These are phyloP conservation scores for Tuber borchii DNA, from an alignment of 495 filamentous ascomycete genomes.

Conservation along the genomic window DNA sequence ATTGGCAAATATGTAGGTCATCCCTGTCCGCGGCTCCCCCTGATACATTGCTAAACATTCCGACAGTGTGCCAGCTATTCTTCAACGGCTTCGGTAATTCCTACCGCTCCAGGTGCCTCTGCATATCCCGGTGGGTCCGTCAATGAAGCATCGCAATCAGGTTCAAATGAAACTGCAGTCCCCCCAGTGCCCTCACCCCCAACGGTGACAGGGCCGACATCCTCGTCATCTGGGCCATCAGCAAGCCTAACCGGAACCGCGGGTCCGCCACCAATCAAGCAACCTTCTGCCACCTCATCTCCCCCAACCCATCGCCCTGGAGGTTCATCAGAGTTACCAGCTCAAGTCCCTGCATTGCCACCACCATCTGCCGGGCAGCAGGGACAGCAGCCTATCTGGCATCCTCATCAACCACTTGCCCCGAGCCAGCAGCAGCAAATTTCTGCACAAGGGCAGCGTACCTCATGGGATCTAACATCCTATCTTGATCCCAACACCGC, in stretches of 20 bases:
- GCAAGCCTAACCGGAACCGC: conserved; percentile 27
- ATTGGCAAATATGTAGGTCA: conserved; percentile 92
- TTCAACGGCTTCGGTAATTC: conserved; percentile 41
- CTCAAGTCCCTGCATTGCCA: conserved; percentile 28
- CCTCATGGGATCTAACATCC: conserved; percentile 31
- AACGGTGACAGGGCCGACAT: conserved; percentile 25
- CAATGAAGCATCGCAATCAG: conserved; percentile 8
- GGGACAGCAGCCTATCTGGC: conserved; percentile 22
- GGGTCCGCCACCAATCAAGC: conserved; percentile 29
- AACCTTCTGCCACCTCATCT: conserved; percentile 25
- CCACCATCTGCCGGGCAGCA: conserved; percentile 25
- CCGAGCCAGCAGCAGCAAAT: conserved; percentile 28
- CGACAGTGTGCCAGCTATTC: conserved; percentile 41
- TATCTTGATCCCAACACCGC: conserved; percentile 28
- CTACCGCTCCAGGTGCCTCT: conserved; percentile 32
- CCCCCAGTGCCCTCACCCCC: conserved; percentile 30
- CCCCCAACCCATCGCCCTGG: conserved; percentile 24
- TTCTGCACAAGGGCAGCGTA: conserved; percentile 27
- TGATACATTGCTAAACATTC: not conserved
- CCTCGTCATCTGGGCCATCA: conserved; percentile 21
- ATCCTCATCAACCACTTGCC: conserved; percentile 29
- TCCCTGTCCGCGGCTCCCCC: not conserved
- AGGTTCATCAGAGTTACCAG: conserved; percentile 27
- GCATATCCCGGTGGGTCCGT: conserved; percentile 31
- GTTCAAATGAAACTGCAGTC: conserved; percentile 16